These are phyloP conservation scores for Lumnitzera littorea DNA, from an alignment of 345 rosid species.

Conservation along the genomic window DNA sequence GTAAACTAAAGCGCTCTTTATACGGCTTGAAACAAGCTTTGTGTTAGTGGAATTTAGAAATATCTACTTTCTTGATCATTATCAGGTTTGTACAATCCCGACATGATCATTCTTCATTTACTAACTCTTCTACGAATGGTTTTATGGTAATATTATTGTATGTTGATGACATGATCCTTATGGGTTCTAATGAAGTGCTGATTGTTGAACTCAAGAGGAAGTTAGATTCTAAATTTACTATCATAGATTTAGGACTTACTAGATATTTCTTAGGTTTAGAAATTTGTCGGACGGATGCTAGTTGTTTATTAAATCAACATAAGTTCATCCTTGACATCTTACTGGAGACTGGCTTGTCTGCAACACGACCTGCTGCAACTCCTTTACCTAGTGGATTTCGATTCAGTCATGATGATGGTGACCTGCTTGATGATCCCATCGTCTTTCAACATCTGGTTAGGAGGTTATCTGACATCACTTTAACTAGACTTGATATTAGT, in stretches of 20 bases:
- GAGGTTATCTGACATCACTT: too few relatives aligned
- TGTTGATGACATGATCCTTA: background rate
- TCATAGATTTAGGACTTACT: background rate
- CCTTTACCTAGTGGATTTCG: too few relatives aligned
- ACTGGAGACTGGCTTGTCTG: background rate
- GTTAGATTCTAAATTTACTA: background rate
- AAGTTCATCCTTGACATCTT: background rate
- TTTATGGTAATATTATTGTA: background rate
- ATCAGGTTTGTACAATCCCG: background rate
- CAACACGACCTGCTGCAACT: too few relatives aligned
- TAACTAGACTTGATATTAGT: too few relatives aligned
- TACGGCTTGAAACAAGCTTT: background rate
- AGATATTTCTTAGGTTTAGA: background rate
- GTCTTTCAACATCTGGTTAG: background rate
- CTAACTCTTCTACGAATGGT: too few relatives aligned
- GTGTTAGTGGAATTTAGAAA: background rate
- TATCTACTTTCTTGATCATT: background rate
- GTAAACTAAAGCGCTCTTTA: background rate
- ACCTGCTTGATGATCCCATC: background rate
- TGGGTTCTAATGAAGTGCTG: background rate
- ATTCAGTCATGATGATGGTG: too few relatives aligned
- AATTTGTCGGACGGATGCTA: too few relatives aligned
- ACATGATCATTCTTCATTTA: background rate
- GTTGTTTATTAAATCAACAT: background rate
- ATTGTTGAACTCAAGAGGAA: background rate